phyloP scores from a whole-genome alignment of 208 protist species.

The Leptomonas seymouri region DNA sequence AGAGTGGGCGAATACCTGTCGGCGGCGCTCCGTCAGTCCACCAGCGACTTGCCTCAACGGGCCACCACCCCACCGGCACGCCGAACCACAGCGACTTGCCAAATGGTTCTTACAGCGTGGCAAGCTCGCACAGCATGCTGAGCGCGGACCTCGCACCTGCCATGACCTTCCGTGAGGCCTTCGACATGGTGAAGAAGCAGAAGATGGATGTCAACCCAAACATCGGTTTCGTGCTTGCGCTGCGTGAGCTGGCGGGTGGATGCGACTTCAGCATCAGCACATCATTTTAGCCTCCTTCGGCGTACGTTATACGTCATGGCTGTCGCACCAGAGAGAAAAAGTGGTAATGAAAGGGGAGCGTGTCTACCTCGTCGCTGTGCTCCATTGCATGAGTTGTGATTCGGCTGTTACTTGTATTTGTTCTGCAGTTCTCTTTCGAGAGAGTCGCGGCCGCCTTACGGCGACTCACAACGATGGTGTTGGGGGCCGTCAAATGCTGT shows the following conservation, averaged over 20 bases:
- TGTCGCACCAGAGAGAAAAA: too few species aligned
- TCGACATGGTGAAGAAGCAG: constrained; percentile 56
- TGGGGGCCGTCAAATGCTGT: too few species aligned
- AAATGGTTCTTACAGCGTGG: too few species aligned
- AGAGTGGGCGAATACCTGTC: background rate
- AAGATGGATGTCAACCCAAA: constrained; percentile 86
- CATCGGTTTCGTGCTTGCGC: constrained; percentile 79
- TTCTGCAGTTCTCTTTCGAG: too few species aligned
- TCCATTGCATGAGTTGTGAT: too few species aligned
- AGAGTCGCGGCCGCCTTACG: too few species aligned
- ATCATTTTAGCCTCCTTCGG: constrained; percentile 22
- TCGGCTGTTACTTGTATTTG: too few species aligned
- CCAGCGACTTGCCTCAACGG: background rate
- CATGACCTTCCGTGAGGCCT: constrained; percentile 70
- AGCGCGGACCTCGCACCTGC: constrained; percentile 22
- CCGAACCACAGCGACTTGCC: background rate
- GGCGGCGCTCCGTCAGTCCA: background rate
- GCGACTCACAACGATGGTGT: too few species aligned
- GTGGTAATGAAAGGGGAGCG: too few species aligned
- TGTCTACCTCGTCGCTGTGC: too few species aligned
- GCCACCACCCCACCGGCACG: background rate
- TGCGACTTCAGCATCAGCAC: constrained; percentile 42
- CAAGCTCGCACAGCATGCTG: constrained; percentile 22
- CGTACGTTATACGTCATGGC: background rate
- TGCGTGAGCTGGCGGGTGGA: constrained; percentile 56